Base-by-base conservation (phyloP, 495 filamentous ascomycete species). In the Aspergillus sclerotiicarbonarius region DNA sequence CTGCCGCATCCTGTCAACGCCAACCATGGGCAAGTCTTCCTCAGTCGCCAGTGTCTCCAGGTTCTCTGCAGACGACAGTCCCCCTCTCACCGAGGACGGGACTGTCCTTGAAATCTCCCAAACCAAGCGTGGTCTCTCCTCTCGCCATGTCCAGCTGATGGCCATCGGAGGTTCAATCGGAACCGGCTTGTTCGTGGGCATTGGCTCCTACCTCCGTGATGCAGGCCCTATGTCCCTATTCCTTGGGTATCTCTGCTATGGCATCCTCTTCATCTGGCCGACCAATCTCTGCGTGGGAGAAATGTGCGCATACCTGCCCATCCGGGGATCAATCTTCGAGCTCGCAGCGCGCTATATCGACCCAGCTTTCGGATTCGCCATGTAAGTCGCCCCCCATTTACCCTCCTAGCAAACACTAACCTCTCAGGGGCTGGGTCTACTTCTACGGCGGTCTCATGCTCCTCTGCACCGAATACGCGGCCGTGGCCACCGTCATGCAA, bases 101-200 rank as follows among this genome's bases (percentile, higher is more conserved):
- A 63, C 56, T n/a, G 52, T 66, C 6, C 18, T 58, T 16, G 52
- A 62, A 2, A 65, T 61, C 25, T 47, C 57, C 9, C 35, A 71
- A 47, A 84, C 81, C 7, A 73, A 84, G 21, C 82, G 84, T 3
- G 82, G 80, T 57, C 73, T 89, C n/a, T 80, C 81, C 21, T 80
- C 83, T 5, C 76, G 86, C 25, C 86, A 89, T 73, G 67, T 89
- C 4, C 80, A 81, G 66, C 81, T 89, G 81, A 88, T 89, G 80
- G 86, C 85, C 2, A 78, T 88, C 25, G 88, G 89, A 58, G 88
- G 87, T 15, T 88, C 88, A 0, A 87, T 91, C 64, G 88, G 88
- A 21, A 91, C 88, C 1, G 88, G 88, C 47, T 75, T 91, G 30
- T 92, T 92, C 73, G 73, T 91, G 18, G 87, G 89, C 44, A 89